These are phyloP conservation scores for Fusarium liriodendri DNA, from an alignment of 2,329 filamentous ascomycete species.

Conservation along the genomic window DNA sequence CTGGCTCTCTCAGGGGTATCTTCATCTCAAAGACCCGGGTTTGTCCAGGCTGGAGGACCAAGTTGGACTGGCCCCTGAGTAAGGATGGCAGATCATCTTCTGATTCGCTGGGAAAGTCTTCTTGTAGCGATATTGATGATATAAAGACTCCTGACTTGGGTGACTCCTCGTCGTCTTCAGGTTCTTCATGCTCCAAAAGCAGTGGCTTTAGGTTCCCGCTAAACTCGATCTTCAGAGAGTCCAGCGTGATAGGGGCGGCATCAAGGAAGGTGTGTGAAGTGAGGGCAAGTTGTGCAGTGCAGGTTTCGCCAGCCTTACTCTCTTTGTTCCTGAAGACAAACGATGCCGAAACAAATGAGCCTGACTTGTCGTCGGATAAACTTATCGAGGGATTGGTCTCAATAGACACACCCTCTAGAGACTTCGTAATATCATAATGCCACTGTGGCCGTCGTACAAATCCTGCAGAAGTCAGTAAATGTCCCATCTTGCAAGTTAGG, in stretches of 20 bases:
- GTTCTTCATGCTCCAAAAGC: constrained; percentile 57
- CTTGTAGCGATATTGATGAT: constrained; percentile 45
- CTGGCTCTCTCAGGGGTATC: constrained; percentile 82
- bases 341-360: constrained; percentile 65
- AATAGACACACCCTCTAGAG: constrained; percentile 61
- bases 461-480: constrained; percentile 49
- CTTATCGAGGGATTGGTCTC: constrained; percentile 61
- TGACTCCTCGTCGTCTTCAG: constrained; percentile 10
- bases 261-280: constrained; percentile 65
- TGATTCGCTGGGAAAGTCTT: constrained; percentile 44
- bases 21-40: constrained; percentile 78
- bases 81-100: constrained; percentile 48
- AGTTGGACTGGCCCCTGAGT: constrained; percentile 67
- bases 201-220: constrained; percentile 69
- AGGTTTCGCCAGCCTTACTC: constrained; percentile 70
- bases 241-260: constrained; percentile 63
- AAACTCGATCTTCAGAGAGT: constrained; percentile 65
- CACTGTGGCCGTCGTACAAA: constrained; percentile 67
- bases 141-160: constrained; percentile 29
- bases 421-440: constrained; percentile 70
- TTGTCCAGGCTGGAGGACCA: constrained; percentile 75
- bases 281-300: constrained; percentile 68
- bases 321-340: constrained; percentile 70
- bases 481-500: too few relatives aligned
- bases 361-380: constrained; percentile 61